Conservation (phyloP, 345 rosid species). For the Schrenkiella parvula region DNA sequence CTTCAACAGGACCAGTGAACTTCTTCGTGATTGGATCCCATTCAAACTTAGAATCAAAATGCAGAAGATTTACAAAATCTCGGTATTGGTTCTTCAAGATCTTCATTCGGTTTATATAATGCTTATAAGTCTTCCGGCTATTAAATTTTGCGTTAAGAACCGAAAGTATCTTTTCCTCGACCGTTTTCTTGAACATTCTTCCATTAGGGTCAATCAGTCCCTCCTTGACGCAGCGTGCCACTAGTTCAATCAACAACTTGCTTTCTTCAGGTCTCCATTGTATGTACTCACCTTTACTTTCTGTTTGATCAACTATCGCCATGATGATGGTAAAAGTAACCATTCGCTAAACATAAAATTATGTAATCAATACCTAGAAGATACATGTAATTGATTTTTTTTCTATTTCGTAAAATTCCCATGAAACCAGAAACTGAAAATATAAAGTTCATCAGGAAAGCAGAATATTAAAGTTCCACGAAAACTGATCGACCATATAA, state of each 20-base stretch:
- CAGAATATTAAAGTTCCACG: background rate
- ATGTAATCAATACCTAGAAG: too few relatives aligned
- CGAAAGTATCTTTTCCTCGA: background rate
- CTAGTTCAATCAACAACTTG: background rate
- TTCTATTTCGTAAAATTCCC: background rate
- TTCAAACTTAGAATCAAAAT: background rate
- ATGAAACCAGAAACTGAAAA: background rate
- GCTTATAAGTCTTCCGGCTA: background rate
- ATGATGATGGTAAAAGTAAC: background rate
- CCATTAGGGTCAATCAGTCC: background rate
- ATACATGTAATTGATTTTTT: background rate
- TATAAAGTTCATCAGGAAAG: background rate
- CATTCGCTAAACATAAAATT: background rate
- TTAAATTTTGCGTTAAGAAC: background rate
- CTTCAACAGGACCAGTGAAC: slow-evolving; percentile 1
- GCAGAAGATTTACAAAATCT: background rate
- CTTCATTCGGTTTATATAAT: background rate
- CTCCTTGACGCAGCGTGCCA: background rate
- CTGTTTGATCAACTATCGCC: background rate
- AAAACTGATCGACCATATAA: background rate
- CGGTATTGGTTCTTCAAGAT: slow-evolving; percentile 8
- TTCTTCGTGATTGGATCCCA: slow-evolving; percentile 1
- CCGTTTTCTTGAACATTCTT: slow-evolving; percentile 2
- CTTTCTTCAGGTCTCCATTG: slow-evolving; percentile 1
- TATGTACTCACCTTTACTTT: slow-evolving; percentile 5